Conservation (phyloP, 2,329 filamentous ascomycete genomes). For the Ilyonectria mors-panacis region DNA sequence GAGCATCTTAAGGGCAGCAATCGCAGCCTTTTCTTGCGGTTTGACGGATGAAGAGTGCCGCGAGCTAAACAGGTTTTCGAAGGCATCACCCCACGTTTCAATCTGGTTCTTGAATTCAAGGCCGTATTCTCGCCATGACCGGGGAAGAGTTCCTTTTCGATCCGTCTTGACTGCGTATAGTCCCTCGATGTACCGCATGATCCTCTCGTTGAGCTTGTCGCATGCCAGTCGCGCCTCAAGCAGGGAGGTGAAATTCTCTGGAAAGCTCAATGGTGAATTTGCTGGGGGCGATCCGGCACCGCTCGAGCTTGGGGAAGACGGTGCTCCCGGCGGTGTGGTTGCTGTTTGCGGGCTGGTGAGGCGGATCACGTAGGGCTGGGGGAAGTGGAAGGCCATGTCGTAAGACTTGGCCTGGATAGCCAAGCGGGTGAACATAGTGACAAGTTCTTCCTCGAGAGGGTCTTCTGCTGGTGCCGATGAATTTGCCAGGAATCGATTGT, state of each 20-base stretch:
- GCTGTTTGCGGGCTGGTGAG: conserved; percentile 48
- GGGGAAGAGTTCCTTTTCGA: conserved; percentile 68
- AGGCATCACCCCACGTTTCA: conserved; percentile 69
- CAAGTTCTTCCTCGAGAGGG: conserved; percentile 70
- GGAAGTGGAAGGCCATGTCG: conserved; percentile 78
- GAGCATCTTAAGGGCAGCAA: conserved; percentile 74
- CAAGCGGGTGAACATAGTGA: conserved; percentile 74
- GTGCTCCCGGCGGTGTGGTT: conserved; percentile 48
- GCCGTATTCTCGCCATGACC: conserved; percentile 63
- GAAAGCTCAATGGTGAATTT: conserved; percentile 39
- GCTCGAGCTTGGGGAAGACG: conserved; percentile 57
- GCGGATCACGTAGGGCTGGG: conserved; percentile 72
- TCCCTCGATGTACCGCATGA: conserved; percentile 72
- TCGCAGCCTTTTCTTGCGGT: conserved; percentile 71
- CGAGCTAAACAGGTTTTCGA: conserved; percentile 67
- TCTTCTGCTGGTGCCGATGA: conserved; percentile 53
- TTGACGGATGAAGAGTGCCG: conserved; percentile 64
- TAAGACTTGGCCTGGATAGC: conserved; percentile 78
- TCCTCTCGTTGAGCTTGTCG: conserved; percentile 69
- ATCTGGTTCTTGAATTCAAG: conserved; percentile 65
- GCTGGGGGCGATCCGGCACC: conserved; percentile 60
- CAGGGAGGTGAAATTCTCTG: conserved; percentile 62
- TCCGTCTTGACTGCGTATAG: conserved; percentile 64
- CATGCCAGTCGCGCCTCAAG: conserved; percentile 70
- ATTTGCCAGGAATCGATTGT: conserved; percentile 42